phyloP scores from a whole-genome alignment of 345 rosid species.

The Dovyalis caffra region DNA sequence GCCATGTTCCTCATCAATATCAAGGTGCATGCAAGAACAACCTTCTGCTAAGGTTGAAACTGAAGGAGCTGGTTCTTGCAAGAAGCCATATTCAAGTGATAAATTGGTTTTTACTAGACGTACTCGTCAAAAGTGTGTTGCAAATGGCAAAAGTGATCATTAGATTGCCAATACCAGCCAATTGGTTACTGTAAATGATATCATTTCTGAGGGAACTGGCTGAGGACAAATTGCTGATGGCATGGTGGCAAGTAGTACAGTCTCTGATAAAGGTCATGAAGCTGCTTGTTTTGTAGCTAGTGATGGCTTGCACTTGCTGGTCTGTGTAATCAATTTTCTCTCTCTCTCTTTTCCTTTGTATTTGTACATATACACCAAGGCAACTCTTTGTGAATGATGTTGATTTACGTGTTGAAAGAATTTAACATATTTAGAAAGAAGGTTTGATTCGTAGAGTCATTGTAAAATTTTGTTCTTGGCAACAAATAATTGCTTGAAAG shows the following conservation, averaged over 20 bases:
- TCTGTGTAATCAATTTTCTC: neutral
- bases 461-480: neutral
- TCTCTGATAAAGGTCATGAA: slow-evolving; percentile 8
- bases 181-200: neutral
- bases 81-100: neutral
- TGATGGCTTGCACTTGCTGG: slow-evolving; percentile 9
- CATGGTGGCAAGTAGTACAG: neutral
- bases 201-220: neutral
- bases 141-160: slow-evolving; percentile 8
- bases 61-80: slow-evolving; percentile 10
- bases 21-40: slow-evolving; percentile 1
- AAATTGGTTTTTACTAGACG: slow-evolving; percentile 1
- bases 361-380: neutral
- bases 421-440: neutral
- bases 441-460: neutral
- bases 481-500: neutral
- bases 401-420: neutral
- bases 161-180: neutral
- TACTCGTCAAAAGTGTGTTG: slow-evolving; percentile 6
- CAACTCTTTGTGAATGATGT: neutral
- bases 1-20: neutral
- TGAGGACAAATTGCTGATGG: neutral
- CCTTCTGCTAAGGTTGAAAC: slow-evolving; percentile 9
- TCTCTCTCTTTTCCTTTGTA: neutral
- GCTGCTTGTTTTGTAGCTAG: slow-evolving; percentile 6